These are phyloP conservation scores for Russula sp. DNA, from an alignment of 768 basidiomycete species.

Conservation along the genomic window DNA sequence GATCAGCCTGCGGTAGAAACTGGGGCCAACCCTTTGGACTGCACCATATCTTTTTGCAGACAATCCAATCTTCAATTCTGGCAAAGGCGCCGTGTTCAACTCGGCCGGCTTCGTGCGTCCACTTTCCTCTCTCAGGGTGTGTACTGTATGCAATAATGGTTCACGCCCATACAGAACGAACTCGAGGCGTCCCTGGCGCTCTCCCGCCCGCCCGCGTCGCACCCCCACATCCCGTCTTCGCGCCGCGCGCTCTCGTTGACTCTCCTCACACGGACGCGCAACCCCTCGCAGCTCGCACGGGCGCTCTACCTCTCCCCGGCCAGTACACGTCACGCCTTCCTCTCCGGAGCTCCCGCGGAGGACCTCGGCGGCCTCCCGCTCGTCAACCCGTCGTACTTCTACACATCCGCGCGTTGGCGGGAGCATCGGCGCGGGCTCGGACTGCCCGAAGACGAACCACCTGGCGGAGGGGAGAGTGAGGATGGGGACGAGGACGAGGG, in stretches of 20 bases:
- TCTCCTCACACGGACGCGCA: constrained; percentile 59
- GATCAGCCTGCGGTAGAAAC: not conserved
- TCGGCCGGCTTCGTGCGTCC: constrained; percentile 60
- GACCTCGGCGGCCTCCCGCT: constrained; percentile 48
- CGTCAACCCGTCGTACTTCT: constrained; percentile 75
- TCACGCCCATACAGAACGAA: constrained; percentile 54
- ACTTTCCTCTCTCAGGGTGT: not conserved
- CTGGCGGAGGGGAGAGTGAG: constrained; percentile 29
- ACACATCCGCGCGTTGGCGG: constrained; percentile 65
- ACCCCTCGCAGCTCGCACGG: constrained; percentile 67
- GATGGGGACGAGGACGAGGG: constrained; percentile 26
- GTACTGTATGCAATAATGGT: not conserved
- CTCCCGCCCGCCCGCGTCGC: constrained; percentile 64
- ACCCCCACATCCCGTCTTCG: constrained; percentile 50
- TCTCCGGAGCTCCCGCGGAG: constrained; percentile 65
- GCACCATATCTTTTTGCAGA: constrained; percentile 38
- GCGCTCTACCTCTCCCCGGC: constrained; percentile 64
- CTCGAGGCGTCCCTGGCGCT: constrained; percentile 79
- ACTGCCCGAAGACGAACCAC: constrained; percentile 60
- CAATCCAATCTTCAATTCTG: constrained; percentile 71
- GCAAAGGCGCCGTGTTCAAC: constrained; percentile 81
- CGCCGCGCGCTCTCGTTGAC: constrained; percentile 62
- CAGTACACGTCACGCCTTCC: constrained; percentile 58
- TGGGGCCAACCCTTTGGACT: not conserved
- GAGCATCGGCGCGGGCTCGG: constrained; percentile 72